Evolutionary conservation across 2,329 filamentous ascomycete species (phyloP), one percentile per base, ranked within the genome.

Genomic region (Trichoderma atrobrunneum): DNA sequence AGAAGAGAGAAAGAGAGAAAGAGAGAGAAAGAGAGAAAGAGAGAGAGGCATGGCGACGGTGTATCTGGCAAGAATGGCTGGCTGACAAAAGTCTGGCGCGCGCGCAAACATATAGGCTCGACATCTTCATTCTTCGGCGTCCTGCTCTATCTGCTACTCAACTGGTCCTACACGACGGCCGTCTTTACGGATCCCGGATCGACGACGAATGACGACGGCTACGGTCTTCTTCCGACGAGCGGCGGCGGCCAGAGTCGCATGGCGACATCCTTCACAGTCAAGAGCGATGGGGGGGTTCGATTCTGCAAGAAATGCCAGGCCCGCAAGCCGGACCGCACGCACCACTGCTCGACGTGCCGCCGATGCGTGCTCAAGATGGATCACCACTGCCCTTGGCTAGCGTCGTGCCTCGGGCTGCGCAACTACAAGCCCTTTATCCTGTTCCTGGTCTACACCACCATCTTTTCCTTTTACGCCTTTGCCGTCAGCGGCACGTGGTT

Each of bases 331-430:
- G 96, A 99, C 83, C 93, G 96, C 73, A 91, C 95, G 36, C 96
- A 99, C 82, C 96, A 99, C 85, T 99, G 96, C 87, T 97, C 94
- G 12, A 97, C 94, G 5, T 99, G 96, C 83, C 90, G 92, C 76
- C 92, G 92, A 78, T 99, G 96, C 81, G 95, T 99, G 30, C 87
- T 99, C 81, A 99, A 99, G 86, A 99, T 99, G 96, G 96, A 99
- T 80, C 96, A 99, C 81, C 96, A 99, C 84, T 99, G 96, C 81
- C 96, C 96, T 18, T 99, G 96, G 96, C 87, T 99, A 64, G 95
- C 96, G 32, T 97, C 94, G 5, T 99, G 96, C 81, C 93, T 99
- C 73, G 96, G 96, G 24, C 85, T 99, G 75, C 90, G 90, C 79
- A 99, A 99, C 83, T 97, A 98, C 86, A 99, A 99, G 83, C 88